Evolutionary conservation across 768 basidiomycete species (phyloP).

Genomic region (Hericium alpestre): DNA sequence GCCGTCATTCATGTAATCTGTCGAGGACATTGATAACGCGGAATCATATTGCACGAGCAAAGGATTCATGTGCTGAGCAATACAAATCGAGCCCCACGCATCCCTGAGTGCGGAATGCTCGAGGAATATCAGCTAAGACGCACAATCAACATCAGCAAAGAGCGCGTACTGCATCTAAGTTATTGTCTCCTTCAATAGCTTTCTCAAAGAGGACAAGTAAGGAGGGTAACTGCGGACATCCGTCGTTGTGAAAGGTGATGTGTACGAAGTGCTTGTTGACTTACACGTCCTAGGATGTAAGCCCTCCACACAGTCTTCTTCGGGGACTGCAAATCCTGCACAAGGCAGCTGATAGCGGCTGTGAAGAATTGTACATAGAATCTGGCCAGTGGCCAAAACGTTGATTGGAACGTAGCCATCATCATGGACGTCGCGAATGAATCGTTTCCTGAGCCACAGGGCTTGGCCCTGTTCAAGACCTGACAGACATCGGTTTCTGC

Average conservation of each 20-base stretch:
- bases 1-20: no score
- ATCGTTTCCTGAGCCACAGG: conserved; percentile 10
- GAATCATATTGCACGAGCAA: conserved; percentile 8
- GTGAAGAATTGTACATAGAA: conserved; percentile 63
- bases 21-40: conserved; percentile 1
- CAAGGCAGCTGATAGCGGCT: conserved; percentile 51
- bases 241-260: conserved; percentile 1
- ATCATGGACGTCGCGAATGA: conserved; percentile 42
- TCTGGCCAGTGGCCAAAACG: conserved; percentile 48
- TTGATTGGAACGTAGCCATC: conserved; percentile 48
- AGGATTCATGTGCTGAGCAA: conserved; percentile 4
- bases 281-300: conserved; percentile 63
- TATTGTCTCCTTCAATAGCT: conserved; percentile 39
- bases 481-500: background rate
- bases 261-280: conserved; percentile 15
- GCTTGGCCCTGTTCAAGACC: conserved; percentile 9
- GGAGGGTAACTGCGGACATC: conserved; percentile 42
- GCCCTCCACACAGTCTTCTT: conserved; percentile 44
- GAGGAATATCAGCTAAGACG: conserved; percentile 1
- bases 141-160: background rate
- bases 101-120: conserved; percentile 9
- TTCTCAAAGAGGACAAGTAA: conserved; percentile 48
- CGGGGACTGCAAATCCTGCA: conserved; percentile 32
- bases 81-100: conserved; percentile 8
- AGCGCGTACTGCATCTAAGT: conserved; percentile 47